Conservation (phyloP, 202 grass and related monocot genomes). For the Elaeis oleifera region DNA sequence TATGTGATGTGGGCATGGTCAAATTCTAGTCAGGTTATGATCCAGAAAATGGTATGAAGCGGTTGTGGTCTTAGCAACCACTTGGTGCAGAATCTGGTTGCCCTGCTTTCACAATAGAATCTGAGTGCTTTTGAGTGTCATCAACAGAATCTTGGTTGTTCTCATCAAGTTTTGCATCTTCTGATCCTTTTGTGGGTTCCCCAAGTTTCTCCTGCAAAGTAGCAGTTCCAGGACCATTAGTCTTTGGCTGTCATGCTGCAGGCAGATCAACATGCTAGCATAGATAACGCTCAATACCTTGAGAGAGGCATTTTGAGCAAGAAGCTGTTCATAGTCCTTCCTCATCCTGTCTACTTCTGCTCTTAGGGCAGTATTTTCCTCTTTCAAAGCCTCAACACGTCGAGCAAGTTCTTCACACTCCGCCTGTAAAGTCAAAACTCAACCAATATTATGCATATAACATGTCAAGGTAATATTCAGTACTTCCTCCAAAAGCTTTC, state of each 20-base stretch:
- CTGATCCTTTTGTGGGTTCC: slow-evolving; percentile 14
- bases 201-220: slow-evolving; percentile 39
- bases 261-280: not conserved
- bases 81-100: slow-evolving; percentile 1
- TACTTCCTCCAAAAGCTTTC: no score
- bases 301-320: slow-evolving; percentile 36
- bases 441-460: no score
- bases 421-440: slow-evolving; percentile 11
- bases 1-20: not conserved
- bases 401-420: slow-evolving; percentile 42
- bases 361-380: slow-evolving; percentile 43
- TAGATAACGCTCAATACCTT: slow-evolving; percentile 22
- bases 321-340: slow-evolving; percentile 30
- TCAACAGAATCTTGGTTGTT: slow-evolving; percentile 16
- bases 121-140: slow-evolving; percentile 5
- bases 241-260: not conserved
- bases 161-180: slow-evolving; percentile 16
- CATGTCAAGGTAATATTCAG: no score
- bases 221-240: not conserved
- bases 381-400: slow-evolving; percentile 38
- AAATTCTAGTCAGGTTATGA: slow-evolving; percentile 8
- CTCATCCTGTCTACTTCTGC: slow-evolving; percentile 31
- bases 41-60: not conserved
- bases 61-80: not conserved
- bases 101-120: slow-evolving; percentile 7